Evolutionary conservation across 106 monocot genomes (phyloP), one percentile per base, ranked within the genome.

Genomic region (Xerophyta viscosa): DNA sequence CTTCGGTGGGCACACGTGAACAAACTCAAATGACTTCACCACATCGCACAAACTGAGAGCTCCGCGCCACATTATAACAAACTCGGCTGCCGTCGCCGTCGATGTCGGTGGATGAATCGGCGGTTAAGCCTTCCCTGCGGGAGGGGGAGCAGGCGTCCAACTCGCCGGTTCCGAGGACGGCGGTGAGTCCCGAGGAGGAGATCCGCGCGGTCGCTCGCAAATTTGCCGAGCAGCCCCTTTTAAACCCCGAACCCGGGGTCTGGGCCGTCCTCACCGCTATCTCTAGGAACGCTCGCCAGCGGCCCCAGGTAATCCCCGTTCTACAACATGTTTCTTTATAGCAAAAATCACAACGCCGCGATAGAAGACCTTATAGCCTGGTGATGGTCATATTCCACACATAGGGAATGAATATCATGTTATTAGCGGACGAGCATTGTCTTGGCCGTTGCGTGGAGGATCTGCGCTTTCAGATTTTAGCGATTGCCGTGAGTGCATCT

Each of bases 201-300:
- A 82, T 98, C 57, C 76, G 74, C 4, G 73, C 73, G 47, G 74
- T 86, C 31, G 89, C 98, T 10, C 73, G 79, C 28, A 86, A 77
- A 53, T 64, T 79, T 60, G 39, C 82, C 64, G 77, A 82, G 24
- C 68, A 83, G 18, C 86, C 90, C 26, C 14, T 98, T 7, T 69
- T 71, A 55, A 82, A 79, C 66, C 48, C 86, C 29, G 85, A 89
- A 4, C 57, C 58, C 39, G 81, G 68, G 26, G 86, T 67, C 37
- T 98, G 98, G 98, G 98, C 73, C 43, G 73, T 98, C 60, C 90
- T 98, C 53, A 98, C 90, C 1, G 90, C 90, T 60, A 86, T 98
- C 37, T 90, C 98, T 56, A 66, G 64, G 52, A 76, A 67, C 29
- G 75, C 98, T 10, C 81, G 98, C 43, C 78, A 71, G 27, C 61